A percentile compares a stretch with the other conserved stretches of the same genome.
Conservation (phyloP, 2,329 filamentous ascomycete species). For the Cladophialophora carrionii region DNA sequence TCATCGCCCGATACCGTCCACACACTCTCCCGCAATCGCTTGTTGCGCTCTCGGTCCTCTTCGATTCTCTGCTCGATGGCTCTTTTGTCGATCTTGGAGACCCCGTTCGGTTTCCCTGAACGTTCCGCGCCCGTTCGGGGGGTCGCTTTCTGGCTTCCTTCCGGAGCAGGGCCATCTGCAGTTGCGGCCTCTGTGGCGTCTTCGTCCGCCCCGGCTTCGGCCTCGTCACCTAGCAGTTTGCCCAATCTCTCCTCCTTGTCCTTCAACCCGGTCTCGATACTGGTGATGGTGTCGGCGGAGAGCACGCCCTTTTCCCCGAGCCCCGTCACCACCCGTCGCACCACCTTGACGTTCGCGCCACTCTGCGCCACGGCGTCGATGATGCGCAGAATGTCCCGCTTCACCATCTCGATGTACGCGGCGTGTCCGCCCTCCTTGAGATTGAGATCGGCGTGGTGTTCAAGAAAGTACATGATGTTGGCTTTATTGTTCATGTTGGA, state of each 20-base stretch:
- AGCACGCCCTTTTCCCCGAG: constrained; percentile 74
- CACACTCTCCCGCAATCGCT: constrained; percentile 85
- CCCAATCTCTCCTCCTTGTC: constrained; percentile 70
- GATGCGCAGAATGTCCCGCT: constrained; percentile 86
- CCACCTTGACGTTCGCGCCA: constrained; percentile 90
- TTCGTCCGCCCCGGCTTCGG: constrained; percentile 40
- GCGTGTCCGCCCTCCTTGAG: constrained; percentile 69
- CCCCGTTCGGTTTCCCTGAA: constrained; percentile 43
- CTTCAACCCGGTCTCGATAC: constrained; percentile 82
- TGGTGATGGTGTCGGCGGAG: constrained; percentile 70
- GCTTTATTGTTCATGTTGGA: constrained; percentile 96
- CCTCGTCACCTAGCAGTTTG: constrained; percentile 57
- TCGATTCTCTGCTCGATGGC: constrained; percentile 96
- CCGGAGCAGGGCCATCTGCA: constrained; percentile 34
- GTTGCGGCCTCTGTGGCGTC: not conserved
- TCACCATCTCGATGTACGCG: constrained; percentile 91
- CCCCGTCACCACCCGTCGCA: constrained; percentile 75
- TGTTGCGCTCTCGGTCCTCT: constrained; percentile 93
- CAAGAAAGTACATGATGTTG: constrained; percentile 99
- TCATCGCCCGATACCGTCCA: constrained; percentile 77
- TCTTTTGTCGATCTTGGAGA: constrained; percentile 70
- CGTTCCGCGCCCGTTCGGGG: constrained; percentile 30
- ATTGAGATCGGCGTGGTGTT: constrained; percentile 87
- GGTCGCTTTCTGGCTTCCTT: constrained; percentile 41
- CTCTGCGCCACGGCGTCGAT: constrained; percentile 90